Evolutionary conservation across 371 early-diverging fungal species (phyloP).

Genomic region (Mucor circinelloides): DNA sequence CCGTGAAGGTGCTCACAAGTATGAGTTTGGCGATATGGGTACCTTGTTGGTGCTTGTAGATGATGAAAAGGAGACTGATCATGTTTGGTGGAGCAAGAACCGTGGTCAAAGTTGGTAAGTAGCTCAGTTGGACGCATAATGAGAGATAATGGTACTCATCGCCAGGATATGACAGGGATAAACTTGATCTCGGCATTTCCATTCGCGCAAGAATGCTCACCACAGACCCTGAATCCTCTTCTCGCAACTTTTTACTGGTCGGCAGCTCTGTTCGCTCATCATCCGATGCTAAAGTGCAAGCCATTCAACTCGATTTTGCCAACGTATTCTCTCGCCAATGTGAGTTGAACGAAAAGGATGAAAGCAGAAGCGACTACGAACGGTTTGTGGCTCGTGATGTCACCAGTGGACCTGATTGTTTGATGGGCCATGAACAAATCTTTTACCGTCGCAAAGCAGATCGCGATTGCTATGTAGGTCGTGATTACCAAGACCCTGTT

Average conservation of each 20-base stretch:
- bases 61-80: slow-evolving; percentile 71
- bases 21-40: slow-evolving; percentile 90
- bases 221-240: slow-evolving; percentile 68
- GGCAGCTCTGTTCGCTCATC: slow-evolving; percentile 32
- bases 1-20: slow-evolving; percentile 82
- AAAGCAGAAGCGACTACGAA: slow-evolving; percentile 75
- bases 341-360: slow-evolving; percentile 50
- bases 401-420: slow-evolving; percentile 71
- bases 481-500: slow-evolving; percentile 59
- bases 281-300: slow-evolving; percentile 40
- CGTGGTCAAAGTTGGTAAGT: slow-evolving; percentile 82
- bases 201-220: slow-evolving; percentile 63
- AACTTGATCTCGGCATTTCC: slow-evolving; percentile 41
- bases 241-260: slow-evolving; percentile 60
- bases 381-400: slow-evolving; percentile 70
- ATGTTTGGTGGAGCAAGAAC: slow-evolving; percentile 77
- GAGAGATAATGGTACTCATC: too few species aligned
- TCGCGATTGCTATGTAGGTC: slow-evolving; percentile 81
- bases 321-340: slow-evolving; percentile 69
- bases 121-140: too few species aligned
- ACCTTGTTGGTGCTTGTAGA: slow-evolving; percentile 75
- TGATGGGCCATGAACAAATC: slow-evolving; percentile 82
- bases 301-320: slow-evolving; percentile 75
- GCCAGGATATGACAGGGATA: too few species aligned
- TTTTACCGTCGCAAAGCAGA: slow-evolving; percentile 78